Evolutionary conservation across 441 rosid genomes (phyloP), one percentile per base, ranked within the genome.

Genomic region (Bocquillonia castaneifolia): DNA sequence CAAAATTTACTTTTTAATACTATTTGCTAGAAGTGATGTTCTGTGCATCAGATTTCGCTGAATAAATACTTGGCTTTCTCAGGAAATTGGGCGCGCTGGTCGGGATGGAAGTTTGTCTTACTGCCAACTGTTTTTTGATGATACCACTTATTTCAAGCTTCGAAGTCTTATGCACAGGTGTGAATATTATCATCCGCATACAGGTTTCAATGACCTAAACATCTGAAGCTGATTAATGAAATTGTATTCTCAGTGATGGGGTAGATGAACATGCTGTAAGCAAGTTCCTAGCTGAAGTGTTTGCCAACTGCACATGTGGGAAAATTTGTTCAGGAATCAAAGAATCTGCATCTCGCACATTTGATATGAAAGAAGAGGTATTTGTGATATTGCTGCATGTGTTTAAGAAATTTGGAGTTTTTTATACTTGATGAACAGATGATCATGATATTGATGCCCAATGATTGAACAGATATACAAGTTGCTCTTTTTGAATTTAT

Each of bases 51-150:
- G 31, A 64, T 25, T 63, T 64, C 47, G 48, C 63, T 63, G 37
- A 66, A 72, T 32, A 65, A 69, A 58, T 53, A 65, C 32, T 34
- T 51, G 28, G n/a, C n/a, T 77, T 40, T 7, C 64, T 34, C 70
- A 93, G 98, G 98, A 88, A 81, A 88, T 86, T 73, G 98, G 98
- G 6, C 92, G 97, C 61, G 95, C 97, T 71, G 98, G 98, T 76
- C 83, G 98, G n/a, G 95, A 93, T 73, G 98, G 97, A 63, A 80
- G 88, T 70, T 76, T 85, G 80, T 84, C 97, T 54, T 80, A 82
- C 75, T 93, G 99, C 74, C 96, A 89, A 86, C 89, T 93, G 55
- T 83, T 89, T 82, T 85, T 81, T 44, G 97, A 93, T 69, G 88
- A 86, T 54, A 32, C 47, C 58, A 91, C 91, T 54, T 91, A 84